Base-by-base conservation (phyloP, 371 early-diverging fungal species). In the Neoconidiobolus thromboides region DNA sequence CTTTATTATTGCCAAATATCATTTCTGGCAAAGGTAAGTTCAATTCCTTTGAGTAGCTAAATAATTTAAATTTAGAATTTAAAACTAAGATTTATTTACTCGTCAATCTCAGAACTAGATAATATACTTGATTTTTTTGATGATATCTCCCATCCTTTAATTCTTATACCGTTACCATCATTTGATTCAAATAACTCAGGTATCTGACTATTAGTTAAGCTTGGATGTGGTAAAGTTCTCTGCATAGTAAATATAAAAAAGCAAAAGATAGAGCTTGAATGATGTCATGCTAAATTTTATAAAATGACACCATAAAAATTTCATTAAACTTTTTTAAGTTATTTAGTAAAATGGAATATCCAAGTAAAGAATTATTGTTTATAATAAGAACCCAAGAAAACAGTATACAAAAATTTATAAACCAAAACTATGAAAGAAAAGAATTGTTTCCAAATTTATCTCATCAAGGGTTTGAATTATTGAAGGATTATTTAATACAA, bases 1-100 rank as follows among this genome's bases (percentile, higher is more conserved):
- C 71, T 59, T 69, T 68, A 70, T 87, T 92, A 68, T 82, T 80
- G 44, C 92, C 91, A 80, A 94, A 94, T 43, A 89, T 83, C 95
- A 92, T 92, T 69, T 91, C 91, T n/a, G 95, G 93, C 14, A 85
- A 75, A 41, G 86, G 86, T 57, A 91, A 75, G 0, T 79, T 79
- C 53, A 87, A 68, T 7, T 74, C 75, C 15, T 57, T 44, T 26
- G 44, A 43, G 14, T 43, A 9, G 2, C 57, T 57, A 43, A 26
- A 6, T 57, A 26, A 26, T 5, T 14, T 44, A 43, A 14, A 9
- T 12, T 6, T 43, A 14, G 5, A 14, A n/a, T 26, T 5, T 46
- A 57, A 36, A 15, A 52, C 12, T 40, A 14, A 6, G n/a, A 46
- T 6, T 6, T n/a, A 46, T 41, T 55, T 55, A 55, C 55, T 14